Percentiles rank a stretch among this genome's conserved stretches.
Evolutionary conservation across 2,329 filamentous ascomycete genomes (phyloP).

Genomic region (Talaromyces islandicus): DNA sequence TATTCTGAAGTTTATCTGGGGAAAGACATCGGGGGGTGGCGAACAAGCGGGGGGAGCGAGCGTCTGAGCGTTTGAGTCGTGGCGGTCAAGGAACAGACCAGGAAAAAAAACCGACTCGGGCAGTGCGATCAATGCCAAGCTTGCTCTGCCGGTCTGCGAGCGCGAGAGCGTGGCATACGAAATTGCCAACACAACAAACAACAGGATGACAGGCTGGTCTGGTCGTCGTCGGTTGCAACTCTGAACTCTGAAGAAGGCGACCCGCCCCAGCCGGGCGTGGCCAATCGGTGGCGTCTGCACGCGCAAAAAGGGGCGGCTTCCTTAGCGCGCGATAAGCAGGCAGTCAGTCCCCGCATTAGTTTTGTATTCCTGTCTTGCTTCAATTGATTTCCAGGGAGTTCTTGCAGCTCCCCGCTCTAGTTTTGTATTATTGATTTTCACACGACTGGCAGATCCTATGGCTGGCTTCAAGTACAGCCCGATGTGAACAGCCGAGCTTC

Average conservation of each 20-base stretch:
- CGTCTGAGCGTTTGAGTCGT: neutral
- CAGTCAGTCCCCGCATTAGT: neutral
- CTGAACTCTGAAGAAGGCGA: neutral
- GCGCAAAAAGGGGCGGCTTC: neutral
- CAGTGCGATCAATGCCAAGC: neutral
- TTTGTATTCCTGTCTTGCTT: neutral
- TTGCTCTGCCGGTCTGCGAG: neutral
- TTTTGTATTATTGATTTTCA: neutral
- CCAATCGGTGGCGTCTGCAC: neutral
- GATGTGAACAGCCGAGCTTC: neutral
- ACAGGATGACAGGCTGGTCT: neutral
- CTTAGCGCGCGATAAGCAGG: neutral
- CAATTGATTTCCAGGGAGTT: too few species aligned
- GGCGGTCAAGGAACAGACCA: neutral
- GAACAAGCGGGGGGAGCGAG: neutral
- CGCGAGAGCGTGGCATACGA: neutral
- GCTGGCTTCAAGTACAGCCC: neutral
- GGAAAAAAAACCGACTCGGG: neutral
- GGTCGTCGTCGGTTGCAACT: neutral
- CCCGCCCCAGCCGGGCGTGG: neutral
- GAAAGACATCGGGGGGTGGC: neutral
- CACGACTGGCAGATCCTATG: neutral
- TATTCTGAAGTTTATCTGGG: neutral
- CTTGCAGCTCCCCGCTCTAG: neutral
- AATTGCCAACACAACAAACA: neutral